These are phyloP conservation scores for Polygonum aviculare DNA, from an alignment of 148 eudicot genomes.

Conservation along the genomic window DNA sequence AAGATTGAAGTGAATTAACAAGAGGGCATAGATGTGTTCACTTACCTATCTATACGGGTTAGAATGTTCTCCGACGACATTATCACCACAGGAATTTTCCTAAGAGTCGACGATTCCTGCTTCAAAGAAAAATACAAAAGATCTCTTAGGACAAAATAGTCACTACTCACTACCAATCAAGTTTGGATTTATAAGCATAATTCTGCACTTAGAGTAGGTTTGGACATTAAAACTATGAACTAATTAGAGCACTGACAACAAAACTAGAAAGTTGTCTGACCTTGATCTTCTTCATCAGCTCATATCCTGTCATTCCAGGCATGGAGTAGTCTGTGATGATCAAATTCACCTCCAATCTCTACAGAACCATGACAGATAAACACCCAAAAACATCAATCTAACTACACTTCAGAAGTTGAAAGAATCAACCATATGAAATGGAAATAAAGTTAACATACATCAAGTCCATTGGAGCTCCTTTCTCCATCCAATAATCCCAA, in stretches of 20 bases:
- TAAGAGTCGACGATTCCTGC: conserved; percentile 40
- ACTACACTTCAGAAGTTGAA: not conserved
- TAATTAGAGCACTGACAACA: not conserved
- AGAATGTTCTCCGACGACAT: conserved; percentile 62
- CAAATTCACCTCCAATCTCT: conserved; percentile 51
- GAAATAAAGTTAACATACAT: conserved; percentile 20
- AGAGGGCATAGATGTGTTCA: not conserved
- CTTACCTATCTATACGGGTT: conserved; percentile 49
- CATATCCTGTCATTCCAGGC: conserved; percentile 62
- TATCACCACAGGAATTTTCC: conserved; percentile 51
- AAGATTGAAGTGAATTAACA: not conserved
- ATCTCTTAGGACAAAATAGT: not conserved
- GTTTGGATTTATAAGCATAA: too few relatives aligned
- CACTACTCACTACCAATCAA: too few relatives aligned
- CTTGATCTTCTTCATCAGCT: conserved; percentile 48
- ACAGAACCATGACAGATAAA: not conserved
- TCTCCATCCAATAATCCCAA: conserved; percentile 51
- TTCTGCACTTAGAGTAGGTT: too few relatives aligned
- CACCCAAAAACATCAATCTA: not conserved
- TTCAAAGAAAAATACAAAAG: conserved; percentile 9
- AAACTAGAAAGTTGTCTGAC: conserved; percentile 20
- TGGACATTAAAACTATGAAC: not conserved
- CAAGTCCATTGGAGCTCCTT: conserved; percentile 25
- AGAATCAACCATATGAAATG: not conserved
- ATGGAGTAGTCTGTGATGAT: conserved; percentile 25